Base-by-base conservation (phyloP, 352 stramenopile species). In the Salisapilia sapeloensis region DNA sequence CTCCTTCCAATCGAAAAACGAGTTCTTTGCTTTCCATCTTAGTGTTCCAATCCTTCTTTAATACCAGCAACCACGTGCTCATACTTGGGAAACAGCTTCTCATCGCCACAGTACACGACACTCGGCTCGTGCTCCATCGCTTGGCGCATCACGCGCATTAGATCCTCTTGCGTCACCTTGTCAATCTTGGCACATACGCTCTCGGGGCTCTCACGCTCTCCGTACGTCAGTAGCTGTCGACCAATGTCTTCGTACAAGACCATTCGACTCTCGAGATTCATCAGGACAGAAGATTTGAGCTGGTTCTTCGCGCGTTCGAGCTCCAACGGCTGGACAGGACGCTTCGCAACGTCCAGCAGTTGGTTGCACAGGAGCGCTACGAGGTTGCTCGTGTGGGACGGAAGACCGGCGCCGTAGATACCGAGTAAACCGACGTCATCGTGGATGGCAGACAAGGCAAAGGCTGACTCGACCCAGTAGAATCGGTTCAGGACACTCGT, bases 161-260 rank as follows among this genome's bases (percentile, higher is more conserved):
- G 42, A 47, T 92, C 82, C 19, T 63, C 62, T n/a, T 67, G 56
- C 35, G 75, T 92, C 36, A 95, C 75, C 18, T 59, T 46, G 40
- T 93, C 74, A 42, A 95, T 93, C 60, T 92, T 89, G 35, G 56
- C 56, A 43, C 71, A 90, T 12, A 94, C 75, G 12, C 56, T 60
- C 40, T 78, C 65, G n/a, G 81, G 77, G 40, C 75, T 81, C 54
- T 97, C 81, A 26, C 89, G 67, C 31, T 81, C 56, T 14, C 91
- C 92, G 56, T 98, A 99, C 9, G 94, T 98, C 17, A 98, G 70
- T 22, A 99, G 63, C 33, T 99, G 96, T 17, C 95, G 75, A 3
- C 86, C 94, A 51, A 99, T 97, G 64, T 99, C 96, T 69, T 99
- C 96, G 57, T 97, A 98, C 42, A 98, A 51, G 32, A 99, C 90